A percentile compares a stretch with the other conserved stretches of the same genome.
phyloP scores from a whole-genome alignment of 139 green algal species.

The Axilococcus clingmanii region DNA sequence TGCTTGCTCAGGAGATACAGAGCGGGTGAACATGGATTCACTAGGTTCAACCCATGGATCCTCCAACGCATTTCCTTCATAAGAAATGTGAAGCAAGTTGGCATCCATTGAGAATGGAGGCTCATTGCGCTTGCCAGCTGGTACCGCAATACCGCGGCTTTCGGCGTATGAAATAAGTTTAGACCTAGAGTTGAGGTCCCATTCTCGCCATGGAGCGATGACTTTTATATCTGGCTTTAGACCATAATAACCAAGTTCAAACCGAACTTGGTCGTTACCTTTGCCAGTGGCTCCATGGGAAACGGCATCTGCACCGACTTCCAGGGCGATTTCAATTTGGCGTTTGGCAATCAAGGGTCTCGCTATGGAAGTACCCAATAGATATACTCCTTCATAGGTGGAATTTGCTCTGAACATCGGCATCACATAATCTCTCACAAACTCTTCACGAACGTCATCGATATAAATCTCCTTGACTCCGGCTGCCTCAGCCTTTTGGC shows the following conservation, averaged over 20 bases:
- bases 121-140: conserved; percentile 77
- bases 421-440: conserved; percentile 96
- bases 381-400: conserved; percentile 96
- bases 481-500: conserved; percentile 78
- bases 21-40: conserved; percentile 88
- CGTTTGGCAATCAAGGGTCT: conserved; percentile 97
- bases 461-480: conserved; percentile 97
- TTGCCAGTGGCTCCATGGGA: conserved; percentile 98
- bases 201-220: conserved; percentile 98
- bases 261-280: conserved; percentile 96
- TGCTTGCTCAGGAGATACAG: conserved; percentile 80
- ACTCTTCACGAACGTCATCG: conserved; percentile 96
- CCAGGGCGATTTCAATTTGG: conserved; percentile 94
- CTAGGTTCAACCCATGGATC: conserved; percentile 80
- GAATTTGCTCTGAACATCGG: conserved; percentile 98
- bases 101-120: conserved; percentile 91
- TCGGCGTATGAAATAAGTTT: conserved; percentile 87
- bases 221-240: conserved; percentile 99
- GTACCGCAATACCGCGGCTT: conserved; percentile 50
- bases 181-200: conserved; percentile 85
- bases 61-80: conserved; percentile 85
- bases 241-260: conserved; percentile 90
- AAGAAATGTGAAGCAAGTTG: conserved; percentile 95
- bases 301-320: conserved; percentile 91
- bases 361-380: conserved; percentile 97